These are phyloP conservation scores for Ramaria sp. DNA, from an alignment of 768 basidiomycete genomes.

Conservation along the genomic window DNA sequence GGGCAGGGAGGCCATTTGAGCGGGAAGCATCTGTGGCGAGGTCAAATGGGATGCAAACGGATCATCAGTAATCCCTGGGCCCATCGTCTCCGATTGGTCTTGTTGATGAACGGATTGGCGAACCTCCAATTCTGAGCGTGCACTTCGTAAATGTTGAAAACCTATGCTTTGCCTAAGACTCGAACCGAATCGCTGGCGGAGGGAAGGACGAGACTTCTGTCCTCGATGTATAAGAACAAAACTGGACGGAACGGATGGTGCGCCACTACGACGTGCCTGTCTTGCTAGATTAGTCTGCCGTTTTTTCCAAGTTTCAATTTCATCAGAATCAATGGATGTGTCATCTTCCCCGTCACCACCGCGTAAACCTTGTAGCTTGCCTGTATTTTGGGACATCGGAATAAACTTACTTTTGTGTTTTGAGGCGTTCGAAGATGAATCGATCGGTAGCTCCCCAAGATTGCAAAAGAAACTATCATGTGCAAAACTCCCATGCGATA, in stretches of 20 bases:
- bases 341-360: background rate
- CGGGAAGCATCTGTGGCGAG: background rate
- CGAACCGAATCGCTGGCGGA: background rate
- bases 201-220: background rate
- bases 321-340: background rate
- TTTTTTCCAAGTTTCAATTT: background rate
- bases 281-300: background rate
- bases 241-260: background rate
- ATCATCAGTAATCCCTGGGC: conserved; percentile 3
- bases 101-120: background rate
- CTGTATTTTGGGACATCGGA: background rate
- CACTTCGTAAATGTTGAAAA: background rate
- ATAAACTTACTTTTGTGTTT: background rate
- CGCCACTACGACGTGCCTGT: background rate
- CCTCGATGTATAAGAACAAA: background rate
- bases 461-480: background rate
- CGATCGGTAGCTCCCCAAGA: background rate
- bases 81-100: background rate
- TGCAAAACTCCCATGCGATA: background rate
- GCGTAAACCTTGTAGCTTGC: background rate
- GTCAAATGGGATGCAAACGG: background rate
- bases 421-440: background rate
- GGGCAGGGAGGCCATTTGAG: background rate
- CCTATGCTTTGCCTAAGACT: background rate
- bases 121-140: background rate